These are phyloP conservation scores for Geranium incanum DNA, from an alignment of 441 rosid genomes.

Conservation along the genomic window DNA sequence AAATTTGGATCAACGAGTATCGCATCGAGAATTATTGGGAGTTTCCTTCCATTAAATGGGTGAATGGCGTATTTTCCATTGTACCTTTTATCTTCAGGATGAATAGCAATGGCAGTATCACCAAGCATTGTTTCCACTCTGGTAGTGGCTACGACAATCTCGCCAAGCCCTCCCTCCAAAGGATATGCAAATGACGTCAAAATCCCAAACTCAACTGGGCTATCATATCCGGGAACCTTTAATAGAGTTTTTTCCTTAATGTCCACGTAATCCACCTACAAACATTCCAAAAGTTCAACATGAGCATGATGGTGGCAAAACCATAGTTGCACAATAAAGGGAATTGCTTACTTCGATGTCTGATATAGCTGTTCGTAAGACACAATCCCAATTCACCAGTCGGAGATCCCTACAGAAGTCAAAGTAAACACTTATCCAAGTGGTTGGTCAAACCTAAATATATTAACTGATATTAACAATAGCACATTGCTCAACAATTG, in stretches of 20 bases:
- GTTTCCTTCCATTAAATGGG: conserved; percentile 85
- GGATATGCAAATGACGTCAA: conserved; percentile 87
- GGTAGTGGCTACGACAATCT: conserved; percentile 93
- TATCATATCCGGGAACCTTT: conserved; percentile 72
- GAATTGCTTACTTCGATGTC: conserved; percentile 64
- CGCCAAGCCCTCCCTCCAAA: conserved; percentile 68
- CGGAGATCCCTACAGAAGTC: conserved; percentile 57
- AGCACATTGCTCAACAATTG: background rate
- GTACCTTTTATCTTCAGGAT: conserved; percentile 78
- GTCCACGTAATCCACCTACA: conserved; percentile 71
- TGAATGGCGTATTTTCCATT: conserved; percentile 69
- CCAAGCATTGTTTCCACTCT: conserved; percentile 98
- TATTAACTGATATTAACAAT: background rate
- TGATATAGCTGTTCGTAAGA: conserved; percentile 78
- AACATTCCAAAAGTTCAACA: conserved; percentile 21
- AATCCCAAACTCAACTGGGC: conserved; percentile 82
- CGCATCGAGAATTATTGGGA: conserved; percentile 72
- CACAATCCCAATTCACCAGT: conserved; percentile 88
- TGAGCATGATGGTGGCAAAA: conserved; percentile 15
- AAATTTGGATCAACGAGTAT: conserved; percentile 83
- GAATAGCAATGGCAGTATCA: conserved; percentile 90
- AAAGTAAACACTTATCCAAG: conserved; percentile 15
- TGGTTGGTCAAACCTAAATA: background rate
- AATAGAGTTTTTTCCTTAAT: conserved; percentile 56
- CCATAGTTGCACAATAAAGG: conserved; percentile 13